Base-by-base conservation (phyloP, 1,139 yeast species). In the Suhomyces kunorum region DNA sequence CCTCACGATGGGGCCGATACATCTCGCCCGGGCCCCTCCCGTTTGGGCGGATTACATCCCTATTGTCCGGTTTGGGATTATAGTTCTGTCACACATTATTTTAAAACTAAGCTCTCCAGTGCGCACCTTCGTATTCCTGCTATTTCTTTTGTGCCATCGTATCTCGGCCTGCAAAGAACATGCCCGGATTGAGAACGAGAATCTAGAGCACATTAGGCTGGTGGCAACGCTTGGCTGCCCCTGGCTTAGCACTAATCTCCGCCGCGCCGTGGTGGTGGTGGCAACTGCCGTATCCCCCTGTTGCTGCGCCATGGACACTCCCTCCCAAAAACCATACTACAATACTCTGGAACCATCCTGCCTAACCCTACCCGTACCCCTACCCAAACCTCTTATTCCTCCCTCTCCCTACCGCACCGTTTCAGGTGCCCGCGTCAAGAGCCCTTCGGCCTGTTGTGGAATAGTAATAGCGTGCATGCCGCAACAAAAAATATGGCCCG, bases 161-260 rank as follows among this genome's bases (percentile, higher is more conserved):
- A 27, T 31, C 42, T 39, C 39, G 38, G 19, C 27, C 13, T 39
- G 36, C 36, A 31, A 27, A 18, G 38, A 28, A 34, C 31, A 20
- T 28, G 27, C 25, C 22, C 32, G n/a, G 23, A 28, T 13, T 26
- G 25, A 18, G 15, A 7, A 11, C 3, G 7, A 9, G n/a, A 16
- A 14, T 32, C 28, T 24, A 32, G 23, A 24, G 28, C 16, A 15
- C 18, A 17, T 17, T 14, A 12, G 12, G 34, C 23, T 20, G 14
- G 17, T 3, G 14, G 4, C 15, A 5, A 2, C 12, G 24, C 24
- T n/a, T 6, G 24, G n/a, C 24, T 9, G 24, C n/a, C n/a, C 3
- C 8, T 11, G 24, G 11, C 11, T 20, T 20, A 9, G 24, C 24
- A n/a, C 24, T 20, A 20, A 20, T 20, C 24, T 5, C 24, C 24